Evolutionary conservation across 1,139 yeast species (phyloP).

Genomic region (Yamadazyma conglobata): DNA sequence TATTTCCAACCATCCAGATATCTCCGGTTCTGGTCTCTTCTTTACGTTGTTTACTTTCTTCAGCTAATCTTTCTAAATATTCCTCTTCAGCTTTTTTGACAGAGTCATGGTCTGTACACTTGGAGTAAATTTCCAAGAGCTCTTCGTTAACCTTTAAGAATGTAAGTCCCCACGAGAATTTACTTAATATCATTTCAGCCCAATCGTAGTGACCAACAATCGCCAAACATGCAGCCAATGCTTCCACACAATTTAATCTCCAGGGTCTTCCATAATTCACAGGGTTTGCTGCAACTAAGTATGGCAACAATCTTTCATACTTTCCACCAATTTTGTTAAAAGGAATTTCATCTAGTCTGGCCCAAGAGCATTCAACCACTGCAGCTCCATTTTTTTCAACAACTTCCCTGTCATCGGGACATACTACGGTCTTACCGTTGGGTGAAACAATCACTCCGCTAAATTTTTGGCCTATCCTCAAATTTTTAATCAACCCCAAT

Average conservation of each 20-base stretch:
- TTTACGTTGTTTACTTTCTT: slow-evolving; percentile 65
- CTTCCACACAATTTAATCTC: slow-evolving; percentile 95
- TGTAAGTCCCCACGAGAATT: slow-evolving; percentile 91
- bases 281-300: slow-evolving; percentile 92
- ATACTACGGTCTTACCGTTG: slow-evolving; percentile 84
- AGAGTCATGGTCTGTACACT: slow-evolving; percentile 79
- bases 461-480: slow-evolving; percentile 88
- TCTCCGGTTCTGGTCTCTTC: slow-evolving; percentile 53
- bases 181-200: slow-evolving; percentile 72
- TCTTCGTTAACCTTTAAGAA: slow-evolving; percentile 82
- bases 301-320: slow-evolving; percentile 83
- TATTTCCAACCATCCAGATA: slow-evolving; percentile 78
- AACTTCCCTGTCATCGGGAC: slow-evolving; percentile 79
- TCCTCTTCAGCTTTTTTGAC: slow-evolving; percentile 69
- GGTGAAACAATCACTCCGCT: slow-evolving; percentile 91
- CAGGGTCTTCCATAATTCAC: slow-evolving; percentile 97
- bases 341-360: slow-evolving; percentile 92
- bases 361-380: slow-evolving; percentile 99
- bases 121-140: slow-evolving; percentile 65
- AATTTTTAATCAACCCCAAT: slow-evolving; percentile 71
- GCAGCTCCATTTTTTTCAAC: slow-evolving; percentile 87
- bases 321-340: slow-evolving; percentile 89
- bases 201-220: slow-evolving; percentile 89
- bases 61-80: slow-evolving; percentile 68
- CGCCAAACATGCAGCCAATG: slow-evolving; percentile 95